These are phyloP conservation scores for Fusarium torreyae DNA, from an alignment of 2,329 filamentous ascomycete species.

Conservation along the genomic window DNA sequence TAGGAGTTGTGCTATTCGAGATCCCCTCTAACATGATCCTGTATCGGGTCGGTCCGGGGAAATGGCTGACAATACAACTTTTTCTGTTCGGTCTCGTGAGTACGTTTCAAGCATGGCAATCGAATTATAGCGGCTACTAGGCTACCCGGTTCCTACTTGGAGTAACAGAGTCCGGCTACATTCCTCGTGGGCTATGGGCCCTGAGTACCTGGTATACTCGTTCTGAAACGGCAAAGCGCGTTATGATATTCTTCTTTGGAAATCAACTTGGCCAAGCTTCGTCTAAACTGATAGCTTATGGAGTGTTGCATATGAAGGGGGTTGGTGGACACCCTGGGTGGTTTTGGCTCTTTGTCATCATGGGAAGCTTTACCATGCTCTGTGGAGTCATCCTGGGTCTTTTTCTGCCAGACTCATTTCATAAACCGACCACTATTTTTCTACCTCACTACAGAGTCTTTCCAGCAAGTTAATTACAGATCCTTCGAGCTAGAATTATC, in stretches of 20 bases:
- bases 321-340: constrained; percentile 65
- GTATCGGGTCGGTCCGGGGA: constrained; percentile 59
- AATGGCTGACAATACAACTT: constrained; percentile 68
- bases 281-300: constrained; percentile 59
- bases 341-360: constrained; percentile 70
- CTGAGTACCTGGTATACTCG: constrained; percentile 70
- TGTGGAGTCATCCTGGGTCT: constrained; percentile 60
- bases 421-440: constrained; percentile 60
- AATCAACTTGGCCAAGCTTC: constrained; percentile 65
- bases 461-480: constrained; percentile 58
- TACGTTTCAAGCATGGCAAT: constrained; percentile 69
- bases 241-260: constrained; percentile 70
- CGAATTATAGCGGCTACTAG: constrained; percentile 63
- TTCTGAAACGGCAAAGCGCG: constrained; percentile 65
- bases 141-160: constrained; percentile 67
- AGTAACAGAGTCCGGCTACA: constrained; percentile 68
- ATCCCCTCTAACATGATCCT: constrained; percentile 57
- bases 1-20: constrained; percentile 64
- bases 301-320: constrained; percentile 65
- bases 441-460: constrained; percentile 56
- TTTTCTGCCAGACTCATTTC: constrained; percentile 62
- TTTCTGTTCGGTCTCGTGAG: constrained; percentile 69
- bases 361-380: constrained; percentile 66
- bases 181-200: constrained; percentile 66
- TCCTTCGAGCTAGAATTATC: constrained; percentile 58